These are phyloP conservation scores for Capsella rubella DNA, from an alignment of 441 rosid genomes.

Conservation along the genomic window DNA sequence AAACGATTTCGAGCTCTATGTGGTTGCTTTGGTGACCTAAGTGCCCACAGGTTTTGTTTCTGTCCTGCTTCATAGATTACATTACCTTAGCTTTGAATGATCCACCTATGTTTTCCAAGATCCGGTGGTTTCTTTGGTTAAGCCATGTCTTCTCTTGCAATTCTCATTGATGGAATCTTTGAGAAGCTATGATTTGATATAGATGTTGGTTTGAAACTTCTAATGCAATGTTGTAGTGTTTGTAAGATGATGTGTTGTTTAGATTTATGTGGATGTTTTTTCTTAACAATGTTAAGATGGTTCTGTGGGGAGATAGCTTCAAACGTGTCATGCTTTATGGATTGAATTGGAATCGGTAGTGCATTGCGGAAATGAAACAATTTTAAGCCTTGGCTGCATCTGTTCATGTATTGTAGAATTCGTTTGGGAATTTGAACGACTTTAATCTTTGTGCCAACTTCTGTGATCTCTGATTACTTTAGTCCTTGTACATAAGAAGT, in stretches of 20 bases:
- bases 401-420: not conserved
- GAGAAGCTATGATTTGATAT: not conserved
- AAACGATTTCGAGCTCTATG: not conserved
- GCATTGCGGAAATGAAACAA: not conserved
- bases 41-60: not conserved
- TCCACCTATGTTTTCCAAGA: not conserved
- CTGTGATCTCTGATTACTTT: not conserved
- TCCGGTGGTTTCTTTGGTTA: not conserved
- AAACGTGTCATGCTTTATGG: not conserved
- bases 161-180: not conserved
- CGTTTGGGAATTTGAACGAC: not conserved
- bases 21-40: not conserved
- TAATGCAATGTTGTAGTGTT: not conserved
- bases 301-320: constrained; percentile 6
- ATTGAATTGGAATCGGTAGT: not conserved
- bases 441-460: not conserved
- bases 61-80: not conserved
- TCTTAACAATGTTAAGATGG: constrained; percentile 4
- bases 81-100: not conserved
- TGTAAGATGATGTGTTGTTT: not conserved
- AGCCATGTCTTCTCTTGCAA: not conserved
- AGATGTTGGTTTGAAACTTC: not conserved
- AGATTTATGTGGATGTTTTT: not conserved
- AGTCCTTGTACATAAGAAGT: constrained; percentile 13
- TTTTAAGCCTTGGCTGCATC: not conserved